phyloP scores from a whole-genome alignment of 1,284 basidiomycete species.

The Cystobasidium slooffiae region DNA sequence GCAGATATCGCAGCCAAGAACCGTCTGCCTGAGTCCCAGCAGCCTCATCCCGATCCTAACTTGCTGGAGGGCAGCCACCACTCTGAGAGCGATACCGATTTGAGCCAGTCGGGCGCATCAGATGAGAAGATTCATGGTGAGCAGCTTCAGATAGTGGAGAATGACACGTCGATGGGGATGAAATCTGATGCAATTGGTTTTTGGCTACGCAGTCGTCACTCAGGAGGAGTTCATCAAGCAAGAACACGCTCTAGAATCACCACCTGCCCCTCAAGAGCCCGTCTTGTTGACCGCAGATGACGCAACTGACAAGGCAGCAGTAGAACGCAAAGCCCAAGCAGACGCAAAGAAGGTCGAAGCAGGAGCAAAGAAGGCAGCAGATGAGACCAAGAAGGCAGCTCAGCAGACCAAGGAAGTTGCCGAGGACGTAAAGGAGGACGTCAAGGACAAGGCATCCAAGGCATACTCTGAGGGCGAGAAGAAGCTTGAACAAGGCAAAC shows the following conservation, averaged over 20 bases:
- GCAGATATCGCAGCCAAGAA: constrained; percentile 68
- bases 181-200: background rate
- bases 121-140: constrained; percentile 43
- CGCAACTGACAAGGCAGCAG: constrained; percentile 16
- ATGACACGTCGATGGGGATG: background rate
- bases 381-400: constrained; percentile 21
- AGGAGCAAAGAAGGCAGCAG: constrained; percentile 21
- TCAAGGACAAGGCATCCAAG: constrained; percentile 63
- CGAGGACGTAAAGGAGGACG: constrained; percentile 62
- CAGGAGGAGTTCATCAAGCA: constrained; percentile 39
- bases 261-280: constrained; percentile 6
- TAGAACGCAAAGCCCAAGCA: constrained; percentile 14
- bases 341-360: constrained; percentile 28
- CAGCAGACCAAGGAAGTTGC: constrained; percentile 46
- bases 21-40: constrained; percentile 59
- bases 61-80: constrained; percentile 65
- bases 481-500: constrained; percentile 65
- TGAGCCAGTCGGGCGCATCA: constrained; percentile 27
- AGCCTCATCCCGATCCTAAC: constrained; percentile 68
- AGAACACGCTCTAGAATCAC: constrained; percentile 11
- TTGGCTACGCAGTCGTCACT: constrained; percentile 33
- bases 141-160: background rate
- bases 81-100: constrained; percentile 4
- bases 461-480: constrained; percentile 66
- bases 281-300: constrained; percentile 20